Percentiles rank a stretch among this genome's conserved stretches.
Conservation (phyloP, 805 yeast species). For the Zygoascus ofunaensis region DNA sequence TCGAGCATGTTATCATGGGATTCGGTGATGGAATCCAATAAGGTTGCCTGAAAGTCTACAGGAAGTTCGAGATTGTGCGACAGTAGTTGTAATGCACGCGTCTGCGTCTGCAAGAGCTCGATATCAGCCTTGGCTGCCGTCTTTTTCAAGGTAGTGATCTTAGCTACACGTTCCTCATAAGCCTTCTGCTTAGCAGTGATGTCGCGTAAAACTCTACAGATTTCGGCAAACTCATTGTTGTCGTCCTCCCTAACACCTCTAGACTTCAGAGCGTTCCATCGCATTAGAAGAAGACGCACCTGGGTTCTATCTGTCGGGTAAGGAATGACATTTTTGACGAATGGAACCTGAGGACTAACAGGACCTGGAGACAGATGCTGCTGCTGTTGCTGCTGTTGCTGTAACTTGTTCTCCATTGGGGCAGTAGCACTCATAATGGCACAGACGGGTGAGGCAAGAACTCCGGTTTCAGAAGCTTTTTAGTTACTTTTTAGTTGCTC, state of each 20-base stretch:
- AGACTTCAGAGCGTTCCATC: slow-evolving; percentile 28
- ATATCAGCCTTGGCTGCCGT: slow-evolving; percentile 21
- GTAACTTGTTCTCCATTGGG: background rate
- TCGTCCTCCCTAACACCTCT: slow-evolving; percentile 21
- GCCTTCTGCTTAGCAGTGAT: slow-evolving; percentile 23
- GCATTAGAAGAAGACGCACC: slow-evolving; percentile 26
- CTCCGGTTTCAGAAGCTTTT: too few species aligned
- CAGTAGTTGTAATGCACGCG: slow-evolving; percentile 59
- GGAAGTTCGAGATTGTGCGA: slow-evolving; percentile 50
- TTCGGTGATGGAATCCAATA: slow-evolving; percentile 17
- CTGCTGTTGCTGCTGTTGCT: too few species aligned
- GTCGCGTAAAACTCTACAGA: slow-evolving; percentile 21
- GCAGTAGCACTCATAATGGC: slow-evolving; percentile 2
- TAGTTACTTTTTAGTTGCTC: too few species aligned
- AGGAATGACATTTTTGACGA: slow-evolving; percentile 10
- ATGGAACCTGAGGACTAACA: background rate
- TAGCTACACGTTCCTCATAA: slow-evolving; percentile 17
- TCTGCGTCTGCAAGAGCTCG: slow-evolving; percentile 54
- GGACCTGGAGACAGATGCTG: too few species aligned
- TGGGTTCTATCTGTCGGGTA: slow-evolving; percentile 28
- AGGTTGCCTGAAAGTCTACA: slow-evolving; percentile 38
- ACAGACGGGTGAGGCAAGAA: too few species aligned
- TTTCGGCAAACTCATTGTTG: slow-evolving; percentile 26
- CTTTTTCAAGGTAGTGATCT: slow-evolving; percentile 14
- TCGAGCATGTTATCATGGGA: background rate